Evolutionary conservation across 2,329 filamentous ascomycete genomes (phyloP), one percentile per base, ranked within the genome.

Genomic region (Aspergillus niger): DNA sequence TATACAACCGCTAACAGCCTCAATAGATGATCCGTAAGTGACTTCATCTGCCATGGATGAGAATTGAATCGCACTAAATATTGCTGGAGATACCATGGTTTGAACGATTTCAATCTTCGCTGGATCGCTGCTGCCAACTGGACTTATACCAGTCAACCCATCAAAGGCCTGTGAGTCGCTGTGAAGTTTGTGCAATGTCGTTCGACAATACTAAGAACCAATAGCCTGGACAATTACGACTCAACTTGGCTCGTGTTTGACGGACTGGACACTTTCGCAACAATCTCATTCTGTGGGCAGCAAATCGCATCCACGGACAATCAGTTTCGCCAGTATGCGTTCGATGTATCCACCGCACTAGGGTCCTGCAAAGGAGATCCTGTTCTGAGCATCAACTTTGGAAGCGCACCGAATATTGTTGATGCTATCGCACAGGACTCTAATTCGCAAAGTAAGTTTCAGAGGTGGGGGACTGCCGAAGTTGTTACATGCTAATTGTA

Each of bases 291-390:
- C 38, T 88, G 86, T 63, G 81, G 79, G 0, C 70, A 83, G 22
- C 74, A 79, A 55, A 79, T 88, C 3, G 85, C 82, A 2, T 79
- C 78, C 6, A 86, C 86, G 0, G 79, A 87, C 66, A 88, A 88
- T 62, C 86, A 88, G 68, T 88, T 88, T 66, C 79, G 85, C 1
- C 85, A 88, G 67, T 88, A 85, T 70, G 80, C 79, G 43, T 87
- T 87, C 60, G 81, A 88, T 51, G 77, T 88, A 2, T 82, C 84
- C 0, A 66, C 76, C 5, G 72, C 80, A 7, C 61, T 87, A 7
- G 65, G 63, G 2, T 69, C 69, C 0, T 87, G 83, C 69, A 66
- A 72, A 2, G 64, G 61, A 5, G 57, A 66, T 3, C 76, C 80
- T 1, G 71, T 76, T 5, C 67, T 86, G 7, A 76, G 73, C 41